Evolutionary conservation across 1,284 basidiomycete species (phyloP).

Genomic region (Trametes sp.): DNA sequence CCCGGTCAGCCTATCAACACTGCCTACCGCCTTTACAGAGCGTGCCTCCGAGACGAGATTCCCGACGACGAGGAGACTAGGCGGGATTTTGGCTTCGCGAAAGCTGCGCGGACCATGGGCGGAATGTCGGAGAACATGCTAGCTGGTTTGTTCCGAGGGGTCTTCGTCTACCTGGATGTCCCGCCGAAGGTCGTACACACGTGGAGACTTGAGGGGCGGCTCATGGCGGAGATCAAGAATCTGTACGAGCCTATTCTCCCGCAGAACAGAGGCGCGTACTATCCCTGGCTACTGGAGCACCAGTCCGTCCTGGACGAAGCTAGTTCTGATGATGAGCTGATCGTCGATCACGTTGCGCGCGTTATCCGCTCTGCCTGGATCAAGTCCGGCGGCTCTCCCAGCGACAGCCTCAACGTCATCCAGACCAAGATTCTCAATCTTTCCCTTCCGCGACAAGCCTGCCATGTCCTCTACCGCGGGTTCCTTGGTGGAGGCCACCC

Average conservation of each 20-base stretch:
- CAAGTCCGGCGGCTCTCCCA: constrained; percentile 8
- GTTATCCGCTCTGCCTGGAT: constrained; percentile 2
- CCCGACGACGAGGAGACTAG: constrained; percentile 44
- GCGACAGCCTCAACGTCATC: constrained; percentile 22
- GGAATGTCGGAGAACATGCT: neutral
- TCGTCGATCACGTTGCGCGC: neutral
- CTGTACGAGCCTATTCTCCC: constrained; percentile 40
- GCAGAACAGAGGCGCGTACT: neutral
- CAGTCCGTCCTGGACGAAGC: constrained; percentile 35
- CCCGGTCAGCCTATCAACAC: constrained; percentile 40
- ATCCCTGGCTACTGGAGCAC: neutral
- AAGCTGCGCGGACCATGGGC: constrained; percentile 17
- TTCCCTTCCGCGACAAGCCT: constrained; percentile 25
- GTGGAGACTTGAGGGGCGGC: neutral
- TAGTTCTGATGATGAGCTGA: neutral
- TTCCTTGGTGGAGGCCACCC: constrained; percentile 14
- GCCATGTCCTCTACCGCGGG: constrained; percentile 26
- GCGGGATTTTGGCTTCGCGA: constrained; percentile 47
- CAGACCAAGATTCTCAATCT: neutral
- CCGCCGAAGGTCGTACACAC: neutral
- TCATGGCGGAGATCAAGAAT: constrained; percentile 6
- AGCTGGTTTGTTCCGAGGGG: neutral
- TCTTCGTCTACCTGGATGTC: neutral
- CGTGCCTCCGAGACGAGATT: constrained; percentile 34
- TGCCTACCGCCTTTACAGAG: constrained; percentile 43